A percentile compares a stretch with the other conserved stretches of the same genome.
These are phyloP conservation scores for Lyophyllum decastes DNA, from an alignment of 768 basidiomycete genomes.

Conservation along the genomic window DNA sequence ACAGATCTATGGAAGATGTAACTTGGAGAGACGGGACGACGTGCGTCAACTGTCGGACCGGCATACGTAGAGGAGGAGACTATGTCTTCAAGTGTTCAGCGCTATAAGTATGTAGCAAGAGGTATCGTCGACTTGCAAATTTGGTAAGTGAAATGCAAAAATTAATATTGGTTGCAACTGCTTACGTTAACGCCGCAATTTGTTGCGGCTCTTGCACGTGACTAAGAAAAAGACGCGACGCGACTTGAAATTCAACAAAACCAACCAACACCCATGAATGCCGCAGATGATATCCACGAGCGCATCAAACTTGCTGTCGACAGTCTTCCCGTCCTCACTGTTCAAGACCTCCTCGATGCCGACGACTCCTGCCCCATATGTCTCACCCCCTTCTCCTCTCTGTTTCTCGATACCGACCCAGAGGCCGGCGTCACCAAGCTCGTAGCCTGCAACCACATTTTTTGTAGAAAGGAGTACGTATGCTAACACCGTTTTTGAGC, in stretches of 20 bases:
- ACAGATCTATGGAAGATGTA: conserved; percentile 1
- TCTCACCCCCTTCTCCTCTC: conserved; percentile 48
- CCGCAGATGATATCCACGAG: conserved; percentile 21
- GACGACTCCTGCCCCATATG: conserved; percentile 72
- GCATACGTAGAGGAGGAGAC: not conserved
- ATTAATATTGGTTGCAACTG: too few species aligned
- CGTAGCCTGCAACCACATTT: conserved; percentile 61
- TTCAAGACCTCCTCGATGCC: conserved; percentile 36
- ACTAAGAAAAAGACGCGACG: conserved; percentile 10
- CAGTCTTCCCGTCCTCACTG: conserved; percentile 42
- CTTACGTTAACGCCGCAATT: too few species aligned
- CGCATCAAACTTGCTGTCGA: conserved; percentile 40
- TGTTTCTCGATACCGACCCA: conserved; percentile 35
- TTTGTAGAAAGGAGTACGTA: conserved; percentile 64
- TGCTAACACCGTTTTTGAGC: not conserved
- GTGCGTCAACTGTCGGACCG: not conserved
- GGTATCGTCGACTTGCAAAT: too few species aligned
- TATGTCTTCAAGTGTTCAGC: too few species aligned
- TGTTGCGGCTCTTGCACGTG: conserved; percentile 2
- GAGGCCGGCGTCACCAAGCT: conserved; percentile 57
- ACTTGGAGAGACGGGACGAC: not conserved
- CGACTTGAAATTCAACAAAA: conserved; percentile 10
- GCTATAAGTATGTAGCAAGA: too few species aligned
- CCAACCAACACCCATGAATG: conserved; percentile 6
- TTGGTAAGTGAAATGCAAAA: too few species aligned